These are phyloP conservation scores for Camellia lanceoleosa DNA, from an alignment of 148 eudicot species.

Conservation along the genomic window DNA sequence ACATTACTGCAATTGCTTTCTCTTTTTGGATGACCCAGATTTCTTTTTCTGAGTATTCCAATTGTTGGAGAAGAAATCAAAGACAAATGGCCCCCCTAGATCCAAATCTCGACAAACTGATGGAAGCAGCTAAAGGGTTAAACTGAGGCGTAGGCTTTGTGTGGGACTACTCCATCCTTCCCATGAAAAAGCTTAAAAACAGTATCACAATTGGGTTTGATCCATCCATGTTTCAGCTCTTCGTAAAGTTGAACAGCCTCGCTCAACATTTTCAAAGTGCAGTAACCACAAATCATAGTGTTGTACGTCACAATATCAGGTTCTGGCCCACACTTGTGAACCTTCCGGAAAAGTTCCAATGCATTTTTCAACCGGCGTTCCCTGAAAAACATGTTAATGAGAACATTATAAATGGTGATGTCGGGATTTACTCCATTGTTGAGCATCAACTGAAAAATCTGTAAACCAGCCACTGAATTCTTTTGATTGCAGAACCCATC, in stretches of 20 bases:
- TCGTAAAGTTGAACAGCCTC: conserved; percentile 51
- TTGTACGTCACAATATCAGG: conserved; percentile 66
- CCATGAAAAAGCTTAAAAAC: too few relatives aligned
- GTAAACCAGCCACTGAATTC: conserved; percentile 28
- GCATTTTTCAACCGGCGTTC: conserved; percentile 30
- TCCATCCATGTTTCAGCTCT: conserved; percentile 24
- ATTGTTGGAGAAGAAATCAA: too few relatives aligned
- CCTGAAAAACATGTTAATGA: conserved; percentile 45
- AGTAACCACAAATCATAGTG: conserved; percentile 57
- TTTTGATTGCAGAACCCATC: conserved; percentile 47
- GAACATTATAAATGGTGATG: conserved; percentile 51
- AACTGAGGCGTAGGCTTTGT: too few relatives aligned
- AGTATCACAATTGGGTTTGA: conserved; percentile 35
- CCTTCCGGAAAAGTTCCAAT: conserved; percentile 27
- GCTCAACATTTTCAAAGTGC: conserved; percentile 35
- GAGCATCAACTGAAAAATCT: conserved; percentile 45
- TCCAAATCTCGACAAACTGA: too few relatives aligned
- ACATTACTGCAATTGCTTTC: too few relatives aligned
- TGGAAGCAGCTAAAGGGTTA: too few relatives aligned
- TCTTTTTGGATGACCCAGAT: too few relatives aligned
- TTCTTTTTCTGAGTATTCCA: too few relatives aligned
- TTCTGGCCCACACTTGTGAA: conserved; percentile 38
- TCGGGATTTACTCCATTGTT: conserved; percentile 43
- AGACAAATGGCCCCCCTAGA: too few relatives aligned
- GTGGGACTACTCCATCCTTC: too few relatives aligned